Percentiles rank a stretch among this genome's conserved stretches.
Evolutionary conservation across 2,329 filamentous ascomycete species (phyloP).

Genomic region (Tolypocladium capitatum): DNA sequence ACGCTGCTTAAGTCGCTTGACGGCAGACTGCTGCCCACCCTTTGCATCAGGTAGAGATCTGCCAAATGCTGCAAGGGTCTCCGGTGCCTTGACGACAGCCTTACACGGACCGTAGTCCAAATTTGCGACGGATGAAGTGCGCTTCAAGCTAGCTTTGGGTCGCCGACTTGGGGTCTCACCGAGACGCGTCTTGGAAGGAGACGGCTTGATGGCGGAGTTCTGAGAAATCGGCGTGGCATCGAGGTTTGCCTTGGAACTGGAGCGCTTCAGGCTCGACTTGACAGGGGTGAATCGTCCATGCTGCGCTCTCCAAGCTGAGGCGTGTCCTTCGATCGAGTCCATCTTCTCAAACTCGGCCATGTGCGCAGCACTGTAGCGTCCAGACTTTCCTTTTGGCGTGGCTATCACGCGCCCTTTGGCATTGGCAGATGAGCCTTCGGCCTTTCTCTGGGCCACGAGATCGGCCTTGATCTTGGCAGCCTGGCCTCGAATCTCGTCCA

Average conservation of each 20-base stretch:
- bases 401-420: conserved; percentile 58
- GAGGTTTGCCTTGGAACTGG: conserved; percentile 33
- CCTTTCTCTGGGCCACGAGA: conserved; percentile 48
- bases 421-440: conserved; percentile 30
- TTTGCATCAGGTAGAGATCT: conserved; percentile 6
- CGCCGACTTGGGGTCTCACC: conserved; percentile 38
- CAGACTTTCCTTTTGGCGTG: conserved; percentile 61
- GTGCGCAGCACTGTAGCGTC: conserved; percentile 74
- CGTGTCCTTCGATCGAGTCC: conserved; percentile 84
- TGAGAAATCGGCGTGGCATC: conserved; percentile 20
- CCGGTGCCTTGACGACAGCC: conserved; percentile 14
- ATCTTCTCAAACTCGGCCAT: conserved; percentile 91
- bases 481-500: conserved; percentile 58
- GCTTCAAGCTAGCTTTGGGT: conserved; percentile 23
- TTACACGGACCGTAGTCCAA: conserved; percentile 12
- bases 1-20: conserved; percentile 60
- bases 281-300: conserved; percentile 38
- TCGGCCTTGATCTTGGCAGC: conserved; percentile 58
- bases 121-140: conserved; percentile 18
- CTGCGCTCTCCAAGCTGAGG: conserved; percentile 60
- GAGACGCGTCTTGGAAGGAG: conserved; percentile 47
- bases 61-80: conserved; percentile 6
- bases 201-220: conserved; percentile 35
- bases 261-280: conserved; percentile 21
- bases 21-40: conserved; percentile 17